Conservation (phyloP, 768 basidiomycete species). For the Amanita rubescens region DNA sequence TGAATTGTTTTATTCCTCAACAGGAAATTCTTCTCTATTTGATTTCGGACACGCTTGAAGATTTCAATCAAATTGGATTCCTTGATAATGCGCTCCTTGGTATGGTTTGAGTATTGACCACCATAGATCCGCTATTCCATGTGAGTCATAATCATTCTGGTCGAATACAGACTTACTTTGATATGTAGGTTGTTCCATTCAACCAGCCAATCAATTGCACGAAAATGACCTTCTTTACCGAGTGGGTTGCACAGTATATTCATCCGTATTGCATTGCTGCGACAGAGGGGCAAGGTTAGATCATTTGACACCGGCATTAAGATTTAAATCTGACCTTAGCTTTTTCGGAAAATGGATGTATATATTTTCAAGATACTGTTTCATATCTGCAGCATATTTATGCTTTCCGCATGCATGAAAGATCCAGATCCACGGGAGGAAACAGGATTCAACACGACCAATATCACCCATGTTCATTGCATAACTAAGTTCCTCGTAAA, state of each 20-base stretch:
- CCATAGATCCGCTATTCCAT: not conserved
- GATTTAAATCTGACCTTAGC: no score
- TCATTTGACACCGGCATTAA: not conserved
- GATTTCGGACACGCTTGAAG: not conserved
- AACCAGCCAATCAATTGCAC: not conserved
- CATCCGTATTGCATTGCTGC: constrained; percentile 1
- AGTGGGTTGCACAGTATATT: constrained; percentile 1
- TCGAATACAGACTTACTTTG: not conserved
- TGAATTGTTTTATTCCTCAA: not conserved
- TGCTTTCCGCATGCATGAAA: constrained; percentile 12
- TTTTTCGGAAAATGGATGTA: constrained; percentile 10
- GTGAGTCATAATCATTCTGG: not conserved
- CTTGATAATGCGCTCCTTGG: not conserved
- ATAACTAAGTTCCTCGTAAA: constrained; percentile 24
- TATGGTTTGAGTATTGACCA: not conserved
- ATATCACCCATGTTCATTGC: constrained; percentile 15
- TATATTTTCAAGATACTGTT: constrained; percentile 9
- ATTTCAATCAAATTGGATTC: constrained; percentile 1
- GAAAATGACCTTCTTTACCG: constrained; percentile 1
- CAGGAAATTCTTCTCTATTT: not conserved
- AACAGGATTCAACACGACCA: constrained; percentile 5
- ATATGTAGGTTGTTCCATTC: constrained; percentile 4
- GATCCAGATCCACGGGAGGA: constrained; percentile 12
- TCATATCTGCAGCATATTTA: constrained; percentile 13
- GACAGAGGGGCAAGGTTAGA: not conserved